Base-by-base conservation (phyloP, 208 protist species). In the Trypanosoma mega region DNA sequence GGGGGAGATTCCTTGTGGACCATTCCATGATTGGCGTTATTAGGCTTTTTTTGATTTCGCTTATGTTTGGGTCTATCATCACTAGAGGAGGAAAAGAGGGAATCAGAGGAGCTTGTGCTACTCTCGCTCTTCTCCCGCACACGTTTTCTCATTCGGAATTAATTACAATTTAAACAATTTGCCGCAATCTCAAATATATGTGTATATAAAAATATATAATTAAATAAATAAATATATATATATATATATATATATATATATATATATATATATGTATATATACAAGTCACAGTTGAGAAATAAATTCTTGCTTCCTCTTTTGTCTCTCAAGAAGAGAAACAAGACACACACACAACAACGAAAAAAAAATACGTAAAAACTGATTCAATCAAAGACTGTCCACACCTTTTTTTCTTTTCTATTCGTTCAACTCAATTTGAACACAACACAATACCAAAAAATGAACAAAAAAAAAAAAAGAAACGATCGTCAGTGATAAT, bases 41-140 rank as follows among this genome's bases (percentile, higher is more conserved):
- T 39, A 39, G 31, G 20, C 11, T 7, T 14, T 29, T 49, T 63
- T 63, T 41, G 44, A 20, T 24, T 18, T 3, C 37, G 14, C 30
- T 57, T 44, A 44, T 16, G 27, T 6, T 33, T 23, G 9, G 11
- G 49, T 34, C 24, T 58, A 68, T 51, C 24, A 52, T 39, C 36
- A 18, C 52, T 60, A 52, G 52, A 60, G 44, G 48, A 63, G 63
- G 53, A 63, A 43, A 63, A 56, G 55, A 63, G 43, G 20, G 63
- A 63, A 70, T 57, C 52, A 45, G 63, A 51, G 44, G 63, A 70
- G 48, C 62, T 51, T 18, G 33, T 57, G 39, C 55, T 63, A 47
- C 48, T 34, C 55, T 37, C 54, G 61, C 63, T 70, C 18, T 37
- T 30, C 37, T 63, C 54, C 37, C 63, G 50, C 54, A 39, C 34